These are phyloP conservation scores for Cutaneotrichosporon sp. DNA, from an alignment of 1,284 basidiomycete species.

Conservation along the genomic window DNA sequence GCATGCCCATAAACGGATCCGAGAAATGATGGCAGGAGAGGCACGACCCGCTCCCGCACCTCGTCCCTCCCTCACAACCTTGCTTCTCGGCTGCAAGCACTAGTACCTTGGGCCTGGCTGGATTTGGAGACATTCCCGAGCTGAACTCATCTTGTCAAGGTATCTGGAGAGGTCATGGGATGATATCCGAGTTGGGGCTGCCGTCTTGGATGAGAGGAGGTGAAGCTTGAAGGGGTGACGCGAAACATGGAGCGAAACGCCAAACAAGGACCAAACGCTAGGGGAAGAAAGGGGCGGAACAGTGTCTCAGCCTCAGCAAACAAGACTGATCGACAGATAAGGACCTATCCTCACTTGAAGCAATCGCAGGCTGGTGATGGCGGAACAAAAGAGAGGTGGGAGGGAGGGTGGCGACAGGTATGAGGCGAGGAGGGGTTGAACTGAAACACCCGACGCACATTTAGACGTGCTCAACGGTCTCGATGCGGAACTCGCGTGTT, in stretches of 20 bases:
- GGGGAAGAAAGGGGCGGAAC: background rate
- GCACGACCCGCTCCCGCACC: conserved; percentile 6
- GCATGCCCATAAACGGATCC: background rate
- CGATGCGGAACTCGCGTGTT: conserved; percentile 1
- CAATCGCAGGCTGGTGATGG: background rate
- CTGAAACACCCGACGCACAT: background rate
- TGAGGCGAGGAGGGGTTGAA: background rate
- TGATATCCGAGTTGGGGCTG: too few species aligned
- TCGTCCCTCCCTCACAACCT: background rate
- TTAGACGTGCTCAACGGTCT: background rate
- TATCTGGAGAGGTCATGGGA: background rate
- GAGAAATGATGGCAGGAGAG: conserved; percentile 1
- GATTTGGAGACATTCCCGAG: background rate
- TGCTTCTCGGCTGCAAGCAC: background rate
- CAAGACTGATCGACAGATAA: background rate
- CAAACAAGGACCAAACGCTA: background rate
- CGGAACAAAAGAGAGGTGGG: background rate
- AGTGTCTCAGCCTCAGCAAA: background rate
- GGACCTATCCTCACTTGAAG: background rate
- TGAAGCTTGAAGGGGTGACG: background rate
- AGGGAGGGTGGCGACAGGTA: background rate
- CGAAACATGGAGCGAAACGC: background rate
- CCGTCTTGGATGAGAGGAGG: too few species aligned
- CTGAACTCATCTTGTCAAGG: background rate
- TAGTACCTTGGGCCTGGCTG: background rate